These are phyloP conservation scores for Tillandsia fasciculata DNA, from an alignment of 176 grass and related monocot species.

Conservation along the genomic window DNA sequence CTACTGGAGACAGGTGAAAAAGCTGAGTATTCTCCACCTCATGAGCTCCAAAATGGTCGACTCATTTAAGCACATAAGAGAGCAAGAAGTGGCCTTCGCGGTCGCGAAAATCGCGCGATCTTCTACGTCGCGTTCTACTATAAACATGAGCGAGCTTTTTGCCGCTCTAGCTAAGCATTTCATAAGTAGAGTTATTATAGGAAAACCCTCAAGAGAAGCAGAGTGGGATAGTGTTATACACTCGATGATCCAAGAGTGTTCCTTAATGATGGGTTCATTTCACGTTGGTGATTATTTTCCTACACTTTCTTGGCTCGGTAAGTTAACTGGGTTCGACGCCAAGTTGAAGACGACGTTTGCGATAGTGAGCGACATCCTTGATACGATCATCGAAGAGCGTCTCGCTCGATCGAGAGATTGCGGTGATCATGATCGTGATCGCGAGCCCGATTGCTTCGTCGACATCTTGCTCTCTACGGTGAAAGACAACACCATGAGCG, in stretches of 20 bases:
- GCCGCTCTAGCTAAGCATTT: slow-evolving; percentile 1
- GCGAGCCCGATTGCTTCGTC: not conserved
- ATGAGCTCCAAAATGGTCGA: slow-evolving; percentile 4
- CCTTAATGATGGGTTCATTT: not conserved
- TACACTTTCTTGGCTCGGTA: not conserved
- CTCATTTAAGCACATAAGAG: not conserved
- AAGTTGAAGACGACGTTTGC: not conserved
- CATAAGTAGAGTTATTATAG: not conserved
- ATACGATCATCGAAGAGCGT: not conserved
- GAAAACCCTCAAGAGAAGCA: not conserved
- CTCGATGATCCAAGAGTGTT: not conserved
- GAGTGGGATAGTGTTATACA: not conserved
- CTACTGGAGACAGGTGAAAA: slow-evolving; percentile 1
- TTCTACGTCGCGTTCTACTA: not conserved
- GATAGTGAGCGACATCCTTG: not conserved
- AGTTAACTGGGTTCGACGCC: not conserved
- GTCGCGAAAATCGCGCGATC: not conserved
- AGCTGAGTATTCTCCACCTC: not conserved
- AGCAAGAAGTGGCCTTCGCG: not conserved
- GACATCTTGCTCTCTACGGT: not conserved
- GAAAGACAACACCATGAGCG: not conserved
- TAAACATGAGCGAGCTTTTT: not conserved
- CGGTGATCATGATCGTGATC: not conserved
- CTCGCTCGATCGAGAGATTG: not conserved
- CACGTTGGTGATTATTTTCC: slow-evolving; percentile 4